Percentiles rank a stretch among this genome's conserved stretches.
Conservation (phyloP, 2,329 filamentous ascomycete species). For the Dactylellina drechsleri region DNA sequence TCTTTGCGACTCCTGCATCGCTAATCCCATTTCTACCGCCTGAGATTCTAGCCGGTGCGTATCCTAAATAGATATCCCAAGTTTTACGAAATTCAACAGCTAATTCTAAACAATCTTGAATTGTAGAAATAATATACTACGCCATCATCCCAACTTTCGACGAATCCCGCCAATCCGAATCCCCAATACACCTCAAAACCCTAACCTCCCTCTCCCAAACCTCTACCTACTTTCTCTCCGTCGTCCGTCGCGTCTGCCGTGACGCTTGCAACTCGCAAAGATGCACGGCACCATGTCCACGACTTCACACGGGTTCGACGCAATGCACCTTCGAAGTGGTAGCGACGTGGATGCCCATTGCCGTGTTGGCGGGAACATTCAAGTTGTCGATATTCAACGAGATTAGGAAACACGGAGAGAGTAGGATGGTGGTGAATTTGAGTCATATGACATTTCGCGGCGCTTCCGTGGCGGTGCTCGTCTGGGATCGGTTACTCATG, state of each 20-base stretch:
- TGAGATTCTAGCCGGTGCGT: constrained; percentile 36
- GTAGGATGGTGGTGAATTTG: neutral
- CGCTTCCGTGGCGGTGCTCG: constrained; percentile 17
- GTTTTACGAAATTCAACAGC: too few species aligned
- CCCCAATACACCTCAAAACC: constrained; percentile 41
- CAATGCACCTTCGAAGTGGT: constrained; percentile 37
- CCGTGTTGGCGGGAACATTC: constrained; percentile 39
- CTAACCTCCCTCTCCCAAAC: constrained; percentile 24
- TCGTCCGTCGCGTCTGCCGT: constrained; percentile 40
- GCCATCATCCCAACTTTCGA: constrained; percentile 45
- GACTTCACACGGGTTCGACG: neutral
- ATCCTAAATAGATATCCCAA: neutral
- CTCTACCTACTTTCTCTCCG: constrained; percentile 29
- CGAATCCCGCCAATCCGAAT: constrained; percentile 42
- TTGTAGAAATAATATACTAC: constrained; percentile 42
- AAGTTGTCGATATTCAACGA: constrained; percentile 31
- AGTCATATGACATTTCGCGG: too few species aligned
- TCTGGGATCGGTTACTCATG: constrained; percentile 46
- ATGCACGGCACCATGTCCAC: constrained; percentile 18
- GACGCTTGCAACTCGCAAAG: constrained; percentile 21
- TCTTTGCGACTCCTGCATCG: constrained; percentile 31
- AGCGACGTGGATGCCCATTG: constrained; percentile 48
- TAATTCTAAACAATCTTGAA: too few species aligned
- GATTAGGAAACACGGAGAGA: constrained; percentile 1
- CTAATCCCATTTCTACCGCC: constrained; percentile 35